Evolutionary conservation across 129 eudicot species (phyloP), one percentile per base, ranked within the genome.

Genomic region (Escallonia herrerae): DNA sequence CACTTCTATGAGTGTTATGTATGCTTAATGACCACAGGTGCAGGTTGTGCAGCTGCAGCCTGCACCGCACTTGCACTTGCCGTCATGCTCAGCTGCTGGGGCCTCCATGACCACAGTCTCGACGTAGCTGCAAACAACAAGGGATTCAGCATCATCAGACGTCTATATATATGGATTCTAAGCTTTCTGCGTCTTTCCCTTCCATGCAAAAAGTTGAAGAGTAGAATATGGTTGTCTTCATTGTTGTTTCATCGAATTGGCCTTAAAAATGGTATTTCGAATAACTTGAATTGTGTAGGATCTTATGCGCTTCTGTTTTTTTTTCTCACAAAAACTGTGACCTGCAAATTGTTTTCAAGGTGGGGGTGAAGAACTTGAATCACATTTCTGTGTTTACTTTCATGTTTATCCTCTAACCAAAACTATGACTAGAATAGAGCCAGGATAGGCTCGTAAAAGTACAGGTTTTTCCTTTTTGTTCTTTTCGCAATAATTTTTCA

Each of bases 31-130:
- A 58, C 94, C 77, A 37, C 86, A 80, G 13, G 83, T 73, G 86
- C 86, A 79, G 85, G 42, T 51, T 63, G 74, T 73, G 81, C 94
- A 77, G 53, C 78, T 62, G 83, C 94, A 86, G 85, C 75, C 73
- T 10, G 72, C 45, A 11, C 88, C 95, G 68, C 96, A 86, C 77
- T 82, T 80, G 87, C 89, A 89, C 75, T 80, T 83, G 63, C 85
- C 87, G 52, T 82, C 82, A 39, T 79, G 48, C 77, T 83, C 83
- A 12, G 81, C 75, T 53, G 74, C 83, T 15, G 77, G 65, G 22
- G 74, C 80, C 68, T 75, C 82, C 76, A 76, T 65, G 56, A 73
- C 66, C 3, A 67, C 40, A 22, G 69, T 63, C 80, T 80, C 91
- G 15, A 55, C 47, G 65, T 52, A 74, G 70, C 87, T 87, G 82